These are phyloP conservation scores for Calonectria montana DNA, from an alignment of 2,329 filamentous ascomycete species.

Conservation along the genomic window DNA sequence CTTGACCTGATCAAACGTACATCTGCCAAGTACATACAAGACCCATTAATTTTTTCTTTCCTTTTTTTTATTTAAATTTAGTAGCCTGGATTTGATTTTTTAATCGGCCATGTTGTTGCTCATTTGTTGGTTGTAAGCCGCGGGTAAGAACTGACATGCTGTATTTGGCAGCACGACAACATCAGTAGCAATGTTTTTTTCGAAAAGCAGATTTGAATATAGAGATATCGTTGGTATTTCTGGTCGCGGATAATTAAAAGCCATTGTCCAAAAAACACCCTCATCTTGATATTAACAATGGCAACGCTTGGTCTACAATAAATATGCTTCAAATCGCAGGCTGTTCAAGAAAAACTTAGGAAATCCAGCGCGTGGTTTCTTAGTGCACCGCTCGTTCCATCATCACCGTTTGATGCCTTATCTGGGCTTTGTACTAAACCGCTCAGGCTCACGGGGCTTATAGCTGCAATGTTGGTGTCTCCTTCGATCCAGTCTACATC, in stretches of 20 bases:
- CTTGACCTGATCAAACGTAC: too few species aligned
- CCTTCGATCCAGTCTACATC: slow-evolving; percentile 26
- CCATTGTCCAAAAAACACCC: not conserved
- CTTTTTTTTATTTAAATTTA: too few species aligned
- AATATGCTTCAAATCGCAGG: not conserved
- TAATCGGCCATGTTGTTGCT: too few species aligned
- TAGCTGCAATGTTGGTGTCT: slow-evolving; percentile 3
- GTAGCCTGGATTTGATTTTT: too few species aligned
- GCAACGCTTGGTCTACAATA: not conserved
- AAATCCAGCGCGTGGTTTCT: slow-evolving; percentile 55
- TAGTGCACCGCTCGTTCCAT: slow-evolving; percentile 23
- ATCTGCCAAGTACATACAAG: too few species aligned
- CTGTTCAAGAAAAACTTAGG: slow-evolving; percentile 46
- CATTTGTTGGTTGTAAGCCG: too few species aligned
- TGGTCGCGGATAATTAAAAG: not conserved
- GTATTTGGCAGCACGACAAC: not conserved
- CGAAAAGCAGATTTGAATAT: not conserved
- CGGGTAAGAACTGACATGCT: not conserved
- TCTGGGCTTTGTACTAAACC: slow-evolving; percentile 46
- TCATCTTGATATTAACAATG: not conserved
- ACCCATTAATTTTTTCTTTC: too few species aligned
- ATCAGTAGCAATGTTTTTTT: not conserved
- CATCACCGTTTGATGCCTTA: slow-evolving; percentile 37
- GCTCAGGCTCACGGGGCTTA: slow-evolving; percentile 48
- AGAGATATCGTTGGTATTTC: not conserved